Base-by-base conservation (phyloP, 2,329 filamentous ascomycete genomes). In the Penicillium sp. region DNA sequence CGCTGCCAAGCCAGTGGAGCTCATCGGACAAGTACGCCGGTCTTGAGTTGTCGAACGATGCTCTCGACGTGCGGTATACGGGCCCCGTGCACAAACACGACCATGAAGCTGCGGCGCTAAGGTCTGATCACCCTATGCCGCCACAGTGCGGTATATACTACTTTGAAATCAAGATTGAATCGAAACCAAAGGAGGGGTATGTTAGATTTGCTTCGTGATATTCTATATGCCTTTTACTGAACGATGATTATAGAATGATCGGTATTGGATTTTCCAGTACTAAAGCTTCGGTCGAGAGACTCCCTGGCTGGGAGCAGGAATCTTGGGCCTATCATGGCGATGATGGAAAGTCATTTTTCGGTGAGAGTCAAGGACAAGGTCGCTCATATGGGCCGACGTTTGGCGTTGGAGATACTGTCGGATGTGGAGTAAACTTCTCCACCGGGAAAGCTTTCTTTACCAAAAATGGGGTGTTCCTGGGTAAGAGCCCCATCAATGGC, bases 91-190 rank as follows among this genome's bases (percentile, higher is more conserved):
- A 81, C 64, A 77, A 78, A 36, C 72, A 76, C 48, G 81, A 85
- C 10, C 74, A 86, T 61, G 93, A 97, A 65, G 87, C 89, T 14
- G 89, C 83, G 28, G 81, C 87, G 10, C 82, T 95, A 47, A 82
- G 93, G 46, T 81, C 90, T 23, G 86, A 98, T 66, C 77, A 89
- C 65, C 80, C 84, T 40, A 96, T 97, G 82, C 89, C 93, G 3
- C 77, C 82, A 28, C 86, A 95, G 62, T 93, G 87, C 56, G 93
- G 93, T 1, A 85, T 98, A 49, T 98, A 95, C 68, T 98, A 98
- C 67, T 98, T 83, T 63, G 93, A 98, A 61, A 75, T 83, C 27
- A 80, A 79, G 7, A 78, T 88, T 39, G 66, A 84, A 41, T 79
- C 81, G 6, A 81, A 83, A 60, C 80, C 79, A 42, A 83, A 84